Evolutionary conservation across 371 early-diverging fungal species (phyloP).

Genomic region (Apophysomyces sp.): DNA sequence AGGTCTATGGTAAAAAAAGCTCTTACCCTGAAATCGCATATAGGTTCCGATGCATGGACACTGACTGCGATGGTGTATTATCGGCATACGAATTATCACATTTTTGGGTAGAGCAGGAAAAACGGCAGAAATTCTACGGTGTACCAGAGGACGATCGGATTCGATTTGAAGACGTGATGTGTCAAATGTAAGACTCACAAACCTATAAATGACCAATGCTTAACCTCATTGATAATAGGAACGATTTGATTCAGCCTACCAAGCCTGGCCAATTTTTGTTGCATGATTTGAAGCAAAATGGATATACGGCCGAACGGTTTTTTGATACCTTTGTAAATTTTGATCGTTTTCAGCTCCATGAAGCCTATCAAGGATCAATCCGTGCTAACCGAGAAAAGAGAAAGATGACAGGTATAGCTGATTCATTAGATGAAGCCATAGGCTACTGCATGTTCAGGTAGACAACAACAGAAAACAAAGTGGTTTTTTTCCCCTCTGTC

Average conservation of each 20-base stretch:
- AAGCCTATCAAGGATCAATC: conserved; percentile 35
- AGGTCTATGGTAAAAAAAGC: too few relatives aligned
- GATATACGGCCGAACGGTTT: conserved; percentile 45
- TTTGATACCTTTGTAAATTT: conserved; percentile 50
- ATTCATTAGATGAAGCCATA: conserved; percentile 14
- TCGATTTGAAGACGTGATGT: conserved; percentile 45
- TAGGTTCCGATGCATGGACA: conserved; percentile 85
- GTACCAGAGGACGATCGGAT: conserved; percentile 25
- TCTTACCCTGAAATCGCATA: too few relatives aligned
- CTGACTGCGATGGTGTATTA: conserved; percentile 87
- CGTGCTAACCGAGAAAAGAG: conserved; percentile 31
- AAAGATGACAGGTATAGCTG: conserved; percentile 7
- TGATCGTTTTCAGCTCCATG: conserved; percentile 46
- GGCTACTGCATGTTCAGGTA: conserved; percentile 26
- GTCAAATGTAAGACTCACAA: conserved; percentile 36
- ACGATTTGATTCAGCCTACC: conserved; percentile 46
- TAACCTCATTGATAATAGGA: conserved; percentile 17
- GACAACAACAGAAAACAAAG: too few relatives aligned
- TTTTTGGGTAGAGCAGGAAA: conserved; percentile 82
- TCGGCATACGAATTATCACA: conserved; percentile 82
- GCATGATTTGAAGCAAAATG: conserved; percentile 40
- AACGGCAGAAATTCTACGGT: conserved; percentile 30
- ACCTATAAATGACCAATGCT: too few relatives aligned
- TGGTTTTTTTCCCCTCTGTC: background rate
- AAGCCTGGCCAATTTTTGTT: conserved; percentile 37